Conservation (phyloP, 2,329 filamentous ascomycete species). For the Claviceps fusiformis region DNA sequence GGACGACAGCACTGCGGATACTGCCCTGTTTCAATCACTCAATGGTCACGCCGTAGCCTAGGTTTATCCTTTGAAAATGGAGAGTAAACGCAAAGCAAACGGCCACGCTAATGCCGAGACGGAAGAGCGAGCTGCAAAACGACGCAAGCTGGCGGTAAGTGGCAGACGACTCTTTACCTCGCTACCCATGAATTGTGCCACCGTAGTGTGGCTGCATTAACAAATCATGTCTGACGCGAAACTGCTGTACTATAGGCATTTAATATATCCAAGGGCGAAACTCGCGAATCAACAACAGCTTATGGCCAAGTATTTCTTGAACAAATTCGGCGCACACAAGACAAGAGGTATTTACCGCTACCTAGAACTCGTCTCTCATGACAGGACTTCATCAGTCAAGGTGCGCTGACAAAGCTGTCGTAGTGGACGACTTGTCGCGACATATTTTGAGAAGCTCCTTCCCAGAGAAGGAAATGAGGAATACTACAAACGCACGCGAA, state of each 20-base stretch:
- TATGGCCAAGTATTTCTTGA: conserved; percentile 62
- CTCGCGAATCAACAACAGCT: conserved; percentile 52
- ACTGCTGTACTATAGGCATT: conserved; percentile 20
- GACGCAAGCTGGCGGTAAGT: conserved; percentile 39
- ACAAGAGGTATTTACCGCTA: conserved; percentile 58
- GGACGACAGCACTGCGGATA: background rate
- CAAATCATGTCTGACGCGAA: background rate
- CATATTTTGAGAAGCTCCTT: conserved; percentile 61
- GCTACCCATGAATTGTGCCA: background rate
- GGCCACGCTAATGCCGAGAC: conserved; percentile 29
- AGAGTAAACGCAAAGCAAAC: conserved; percentile 43
- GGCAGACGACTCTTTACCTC: background rate
- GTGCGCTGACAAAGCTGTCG: background rate
- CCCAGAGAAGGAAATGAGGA: conserved; percentile 50
- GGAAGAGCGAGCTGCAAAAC: conserved; percentile 41
- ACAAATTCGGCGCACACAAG: conserved; percentile 59
- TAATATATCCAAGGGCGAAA: conserved; percentile 44
- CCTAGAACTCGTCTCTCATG: background rate
- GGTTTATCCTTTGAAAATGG: conserved; percentile 27
- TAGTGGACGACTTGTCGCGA: conserved; percentile 61
- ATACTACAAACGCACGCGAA: conserved; percentile 64
- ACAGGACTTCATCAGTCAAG: background rate
- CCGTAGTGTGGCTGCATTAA: too few relatives aligned
- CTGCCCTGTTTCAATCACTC: background rate
- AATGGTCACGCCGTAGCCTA: conserved; percentile 15